Evolutionary conservation across 257 asterid species (phyloP), one percentile per base, ranked within the genome.

Genomic region (Petunia secreta): DNA sequence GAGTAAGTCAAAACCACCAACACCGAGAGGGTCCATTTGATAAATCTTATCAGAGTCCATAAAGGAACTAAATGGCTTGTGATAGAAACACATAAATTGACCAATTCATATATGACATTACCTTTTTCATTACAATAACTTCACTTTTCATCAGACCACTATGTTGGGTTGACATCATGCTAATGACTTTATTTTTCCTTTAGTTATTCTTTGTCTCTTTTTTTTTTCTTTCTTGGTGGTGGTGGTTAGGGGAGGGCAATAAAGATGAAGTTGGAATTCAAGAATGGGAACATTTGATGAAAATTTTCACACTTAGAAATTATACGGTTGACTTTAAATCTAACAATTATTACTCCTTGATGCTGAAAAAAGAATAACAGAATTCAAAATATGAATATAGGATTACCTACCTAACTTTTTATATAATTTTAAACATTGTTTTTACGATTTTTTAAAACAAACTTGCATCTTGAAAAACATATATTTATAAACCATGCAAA

Each of bases 321-420:
- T 73, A 50, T 50, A 50, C 50, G 78, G 62, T 73, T 73, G 78
- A 73, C 78, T 73, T 73, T 44, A 73, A 5, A 6, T 62, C 78
- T 50, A 3, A 34, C 25, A 73, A 44, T 50, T 40, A 50, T 73
- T 25, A 73, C 75, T 50, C 15, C 44, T 13, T 71, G 8, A 43
- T 40, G 16, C 50, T 40, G 39, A 43, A 50, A 25, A 63, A 73
- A 10, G 77, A 71, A 48, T 1, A 40, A n/a, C 25, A 46, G 40
- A 10, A 48, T 71, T 69, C 9, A 15, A 69, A 69, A n/a, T 53
- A 71, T 48, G 48, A 48, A 71, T 59, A 71, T 71, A 9, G 77
- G 34, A 48, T 71, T 38, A 34, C 13, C 44, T 38, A 34, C 13
- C 44, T 71, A 44, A 5, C 39, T 4, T 69, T 68, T 46, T 46